Conservation (phyloP, 345 rosid species). For the Nasturtium officinale region DNA sequence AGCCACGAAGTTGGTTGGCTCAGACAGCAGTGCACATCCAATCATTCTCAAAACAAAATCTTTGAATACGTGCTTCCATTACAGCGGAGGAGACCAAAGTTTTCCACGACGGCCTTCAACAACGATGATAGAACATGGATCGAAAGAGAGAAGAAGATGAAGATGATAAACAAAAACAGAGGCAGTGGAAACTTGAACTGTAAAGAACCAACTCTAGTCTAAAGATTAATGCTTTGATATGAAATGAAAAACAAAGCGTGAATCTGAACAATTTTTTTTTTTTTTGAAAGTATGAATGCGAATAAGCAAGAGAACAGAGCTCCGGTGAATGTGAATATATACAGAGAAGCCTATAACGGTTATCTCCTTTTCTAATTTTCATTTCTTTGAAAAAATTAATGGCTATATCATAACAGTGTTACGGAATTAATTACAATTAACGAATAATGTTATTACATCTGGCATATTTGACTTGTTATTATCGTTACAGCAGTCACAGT, state of each 20-base stretch:
- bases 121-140: too few species aligned
- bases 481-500: background rate
- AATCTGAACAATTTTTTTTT: too few species aligned
- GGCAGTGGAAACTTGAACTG: background rate
- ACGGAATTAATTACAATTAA: background rate
- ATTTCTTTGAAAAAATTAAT: too few species aligned
- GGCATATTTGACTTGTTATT: background rate
- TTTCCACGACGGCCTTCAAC: too few species aligned
- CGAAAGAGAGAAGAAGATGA: background rate
- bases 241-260: background rate
- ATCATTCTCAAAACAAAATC: too few species aligned
- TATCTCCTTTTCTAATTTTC: background rate
- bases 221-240: background rate
- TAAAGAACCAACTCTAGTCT: background rate
- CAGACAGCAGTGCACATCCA: too few species aligned
- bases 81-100: too few species aligned
- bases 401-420: background rate
- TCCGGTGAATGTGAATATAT: background rate
- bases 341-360: background rate
- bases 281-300: too few species aligned
- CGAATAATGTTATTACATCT: background rate
- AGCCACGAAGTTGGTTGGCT: background rate
- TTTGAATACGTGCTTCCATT: background rate
- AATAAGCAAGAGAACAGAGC: background rate
- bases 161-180: background rate